These are phyloP conservation scores for Xylaria longipes DNA, from an alignment of 495 filamentous ascomycete species.

Conservation along the genomic window DNA sequence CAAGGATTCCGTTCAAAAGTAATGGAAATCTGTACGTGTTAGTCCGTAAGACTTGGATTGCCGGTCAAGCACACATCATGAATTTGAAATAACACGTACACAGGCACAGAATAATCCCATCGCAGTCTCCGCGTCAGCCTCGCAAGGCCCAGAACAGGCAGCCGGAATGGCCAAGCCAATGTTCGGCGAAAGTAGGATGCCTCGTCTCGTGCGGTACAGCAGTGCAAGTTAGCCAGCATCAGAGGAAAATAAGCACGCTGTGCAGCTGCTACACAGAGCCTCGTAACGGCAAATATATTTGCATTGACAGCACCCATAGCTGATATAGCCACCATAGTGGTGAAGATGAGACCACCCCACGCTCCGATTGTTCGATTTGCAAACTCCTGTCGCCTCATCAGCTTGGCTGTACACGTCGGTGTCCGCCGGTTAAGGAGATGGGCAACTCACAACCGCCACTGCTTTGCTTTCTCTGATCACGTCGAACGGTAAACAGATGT, in stretches of 20 bases:
- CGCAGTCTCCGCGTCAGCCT: conserved; percentile 29
- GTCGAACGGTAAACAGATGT: conserved; percentile 34
- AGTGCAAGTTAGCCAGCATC: conserved; percentile 32
- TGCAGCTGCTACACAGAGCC: conserved; percentile 33
- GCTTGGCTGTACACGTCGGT: conserved; percentile 8
- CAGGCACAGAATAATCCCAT: conserved; percentile 29
- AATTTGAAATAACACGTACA: conserved; percentile 25
- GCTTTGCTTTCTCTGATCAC: conserved; percentile 35
- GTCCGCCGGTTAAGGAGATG: conserved; percentile 10
- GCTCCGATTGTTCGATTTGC: conserved; percentile 26
- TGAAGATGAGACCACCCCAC: conserved; percentile 31
- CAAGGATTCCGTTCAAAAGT: conserved; percentile 29
- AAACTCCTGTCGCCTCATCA: conserved; percentile 31
- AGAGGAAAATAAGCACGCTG: conserved; percentile 35
- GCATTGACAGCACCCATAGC: conserved; percentile 33
- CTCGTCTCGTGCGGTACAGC: conserved; percentile 33
- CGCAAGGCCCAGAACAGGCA: conserved; percentile 22
- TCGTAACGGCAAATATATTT: conserved; percentile 40
- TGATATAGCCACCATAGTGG: conserved; percentile 30
- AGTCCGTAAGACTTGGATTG: conserved; percentile 15
- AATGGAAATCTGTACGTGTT: conserved; percentile 15
- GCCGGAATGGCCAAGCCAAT: conserved; percentile 20
- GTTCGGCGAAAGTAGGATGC: conserved; percentile 23
- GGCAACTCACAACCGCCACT: conserved; percentile 36
- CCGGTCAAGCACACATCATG: background rate